A percentile compares a stretch with the other conserved stretches of the same genome.
phyloP scores from a whole-genome alignment of 371 early-diverging fungal species.

The Mycotypha africana region DNA sequence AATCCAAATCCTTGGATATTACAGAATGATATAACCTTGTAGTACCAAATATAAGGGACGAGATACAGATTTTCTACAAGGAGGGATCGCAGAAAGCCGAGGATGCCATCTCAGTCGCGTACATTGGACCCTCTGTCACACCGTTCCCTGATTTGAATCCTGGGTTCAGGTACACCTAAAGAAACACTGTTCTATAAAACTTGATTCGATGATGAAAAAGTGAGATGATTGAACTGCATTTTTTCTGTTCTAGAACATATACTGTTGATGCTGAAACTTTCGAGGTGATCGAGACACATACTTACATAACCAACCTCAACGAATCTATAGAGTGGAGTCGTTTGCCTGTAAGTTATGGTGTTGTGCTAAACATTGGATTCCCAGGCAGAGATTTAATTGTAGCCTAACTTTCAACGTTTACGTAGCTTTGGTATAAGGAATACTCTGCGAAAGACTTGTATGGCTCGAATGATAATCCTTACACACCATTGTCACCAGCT shows the following conservation, averaged over 20 bases:
- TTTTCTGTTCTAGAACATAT: conserved; percentile 43
- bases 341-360: conserved; percentile 27
- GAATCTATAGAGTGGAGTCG: conserved; percentile 33
- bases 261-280: conserved; percentile 48
- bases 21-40: too few relatives aligned
- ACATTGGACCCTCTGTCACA: conserved; percentile 52
- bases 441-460: conserved; percentile 51
- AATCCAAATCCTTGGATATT: too few relatives aligned
- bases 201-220: too few relatives aligned
- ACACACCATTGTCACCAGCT: conserved; percentile 36
- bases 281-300: conserved; percentile 52
- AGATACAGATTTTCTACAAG: not conserved
- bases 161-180: too few relatives aligned
- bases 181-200: too few relatives aligned
- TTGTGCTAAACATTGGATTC: not conserved
- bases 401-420: too few relatives aligned
- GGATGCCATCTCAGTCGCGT: conserved; percentile 46
- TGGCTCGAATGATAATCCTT: conserved; percentile 20
- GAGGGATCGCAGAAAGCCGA: conserved; percentile 18
- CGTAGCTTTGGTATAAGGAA: conserved; percentile 55
- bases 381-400: too few relatives aligned
- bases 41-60: too few relatives aligned
- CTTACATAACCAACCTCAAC: conserved; percentile 48
- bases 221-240: too few relatives aligned
- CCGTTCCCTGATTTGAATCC: conserved; percentile 50